phyloP scores from a whole-genome alignment of 2,329 filamentous ascomycete genomes.

The Botrytis byssoidea region DNA sequence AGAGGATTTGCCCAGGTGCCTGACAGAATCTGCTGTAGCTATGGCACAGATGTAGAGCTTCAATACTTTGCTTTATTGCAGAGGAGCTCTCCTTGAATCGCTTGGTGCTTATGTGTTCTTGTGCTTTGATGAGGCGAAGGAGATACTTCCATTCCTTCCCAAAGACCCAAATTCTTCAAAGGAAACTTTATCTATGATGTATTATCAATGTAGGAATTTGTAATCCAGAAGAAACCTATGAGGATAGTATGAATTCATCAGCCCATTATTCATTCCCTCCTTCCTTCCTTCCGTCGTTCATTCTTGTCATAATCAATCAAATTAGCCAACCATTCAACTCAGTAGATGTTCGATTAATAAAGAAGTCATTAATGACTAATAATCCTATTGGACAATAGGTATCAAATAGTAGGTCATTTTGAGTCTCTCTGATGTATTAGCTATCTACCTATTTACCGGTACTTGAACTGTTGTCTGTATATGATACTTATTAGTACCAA shows the following conservation, averaged over 20 bases:
- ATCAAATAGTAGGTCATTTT: not conserved
- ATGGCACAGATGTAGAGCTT: not conserved
- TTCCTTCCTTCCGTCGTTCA: not conserved
- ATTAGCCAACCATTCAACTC: not conserved
- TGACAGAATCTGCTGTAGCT: not conserved
- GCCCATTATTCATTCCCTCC: not conserved
- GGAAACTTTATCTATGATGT: not conserved
- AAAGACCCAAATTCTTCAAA: not conserved
- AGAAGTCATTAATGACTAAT: not conserved
- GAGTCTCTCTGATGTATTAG: not conserved
- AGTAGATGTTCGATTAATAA: not conserved
- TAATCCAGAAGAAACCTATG: not conserved
- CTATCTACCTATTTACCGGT: no score
- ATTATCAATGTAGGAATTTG: not conserved
- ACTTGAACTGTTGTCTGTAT: not conserved
- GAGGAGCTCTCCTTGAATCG: not conserved
- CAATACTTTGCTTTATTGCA: not conserved
- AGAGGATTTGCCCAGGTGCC: not conserved
- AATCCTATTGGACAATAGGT: not conserved
- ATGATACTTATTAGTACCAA: not conserved
- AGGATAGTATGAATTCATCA: not conserved
- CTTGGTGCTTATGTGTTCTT: not conserved
- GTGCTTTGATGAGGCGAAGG: not conserved
- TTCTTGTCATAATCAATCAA: not conserved
- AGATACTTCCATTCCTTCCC: constrained; percentile 1